Percentiles rank a stretch among this genome's conserved stretches.
Evolutionary conservation across 2,329 filamentous ascomycete species (phyloP).

Genomic region (Scolecobasidium constrictum): DNA sequence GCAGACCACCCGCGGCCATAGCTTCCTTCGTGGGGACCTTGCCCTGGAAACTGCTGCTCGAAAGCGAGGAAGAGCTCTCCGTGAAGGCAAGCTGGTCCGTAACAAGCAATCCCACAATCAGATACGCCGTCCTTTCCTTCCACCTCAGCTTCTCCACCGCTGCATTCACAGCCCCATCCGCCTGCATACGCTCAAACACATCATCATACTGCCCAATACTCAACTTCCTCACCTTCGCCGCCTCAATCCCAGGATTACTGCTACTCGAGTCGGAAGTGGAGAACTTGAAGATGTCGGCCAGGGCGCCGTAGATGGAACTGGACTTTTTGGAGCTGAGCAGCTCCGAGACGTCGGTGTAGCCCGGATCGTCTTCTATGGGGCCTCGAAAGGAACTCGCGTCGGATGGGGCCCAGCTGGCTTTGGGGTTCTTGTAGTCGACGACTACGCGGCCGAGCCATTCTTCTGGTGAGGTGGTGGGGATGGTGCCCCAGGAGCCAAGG

Average conservation of each 20-base stretch:
- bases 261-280: too few relatives aligned
- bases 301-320: too few relatives aligned
- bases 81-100: background rate
- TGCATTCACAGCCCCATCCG: too few relatives aligned
- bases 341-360: too few relatives aligned
- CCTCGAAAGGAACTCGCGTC: background rate
- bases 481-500: background rate
- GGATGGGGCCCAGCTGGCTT: background rate
- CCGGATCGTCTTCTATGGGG: background rate
- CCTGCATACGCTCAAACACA: too few relatives aligned
- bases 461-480: background rate
- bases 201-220: too few relatives aligned
- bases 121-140: background rate
- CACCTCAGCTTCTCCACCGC: background rate
- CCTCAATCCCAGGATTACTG: too few relatives aligned
- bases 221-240: too few relatives aligned
- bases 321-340: too few relatives aligned
- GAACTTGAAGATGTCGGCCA: too few relatives aligned
- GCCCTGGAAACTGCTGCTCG: background rate
- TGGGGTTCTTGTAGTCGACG: background rate
- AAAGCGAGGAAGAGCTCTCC: conserved; percentile 17
- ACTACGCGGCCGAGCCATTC: background rate
- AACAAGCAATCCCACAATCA: background rate
- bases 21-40: background rate
- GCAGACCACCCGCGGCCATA: background rate